Conservation (phyloP, 345 rosid genomes). For the Arabidopsis arenosa region DNA sequence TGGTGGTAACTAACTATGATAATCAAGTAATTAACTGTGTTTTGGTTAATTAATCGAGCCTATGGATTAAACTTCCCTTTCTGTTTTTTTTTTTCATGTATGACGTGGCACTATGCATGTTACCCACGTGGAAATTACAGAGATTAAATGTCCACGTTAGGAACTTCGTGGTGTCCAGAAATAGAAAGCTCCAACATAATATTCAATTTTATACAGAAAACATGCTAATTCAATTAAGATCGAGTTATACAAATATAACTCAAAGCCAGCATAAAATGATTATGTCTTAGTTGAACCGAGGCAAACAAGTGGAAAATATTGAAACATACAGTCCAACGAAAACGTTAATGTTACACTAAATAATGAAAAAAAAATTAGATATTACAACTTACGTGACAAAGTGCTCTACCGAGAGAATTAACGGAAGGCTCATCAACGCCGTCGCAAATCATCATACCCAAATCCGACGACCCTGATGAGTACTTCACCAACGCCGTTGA, state of each 20-base stretch:
- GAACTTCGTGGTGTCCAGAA: conserved; percentile 31
- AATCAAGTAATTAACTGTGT: neutral
- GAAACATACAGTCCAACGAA: neutral
- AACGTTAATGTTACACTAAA: neutral
- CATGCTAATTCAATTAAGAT: neutral
- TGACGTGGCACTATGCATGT: conserved; percentile 41
- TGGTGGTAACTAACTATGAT: neutral
- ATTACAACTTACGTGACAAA: conserved; percentile 66
- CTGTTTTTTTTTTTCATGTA: conserved; percentile 1
- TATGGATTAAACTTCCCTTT: conserved; percentile 7
- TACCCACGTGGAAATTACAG: conserved; percentile 28
- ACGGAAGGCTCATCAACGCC: conserved; percentile 58
- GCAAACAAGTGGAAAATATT: conserved; percentile 5
- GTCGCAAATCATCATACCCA: conserved; percentile 47
- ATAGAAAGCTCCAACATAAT: conserved; percentile 35
- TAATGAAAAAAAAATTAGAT: neutral
- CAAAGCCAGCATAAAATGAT: neutral
- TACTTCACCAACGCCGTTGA: conserved; percentile 46
- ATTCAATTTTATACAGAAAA: neutral
- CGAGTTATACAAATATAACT: neutral
- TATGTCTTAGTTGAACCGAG: neutral
- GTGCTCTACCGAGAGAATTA: conserved; percentile 65
- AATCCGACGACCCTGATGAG: conserved; percentile 47
- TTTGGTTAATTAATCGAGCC: neutral
- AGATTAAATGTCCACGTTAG: conserved; percentile 24